Percentiles rank a stretch among this genome's conserved stretches.
Evolutionary conservation across 2,329 filamentous ascomycete genomes (phyloP).

Genomic region (Hymenoscyphus repandus): DNA sequence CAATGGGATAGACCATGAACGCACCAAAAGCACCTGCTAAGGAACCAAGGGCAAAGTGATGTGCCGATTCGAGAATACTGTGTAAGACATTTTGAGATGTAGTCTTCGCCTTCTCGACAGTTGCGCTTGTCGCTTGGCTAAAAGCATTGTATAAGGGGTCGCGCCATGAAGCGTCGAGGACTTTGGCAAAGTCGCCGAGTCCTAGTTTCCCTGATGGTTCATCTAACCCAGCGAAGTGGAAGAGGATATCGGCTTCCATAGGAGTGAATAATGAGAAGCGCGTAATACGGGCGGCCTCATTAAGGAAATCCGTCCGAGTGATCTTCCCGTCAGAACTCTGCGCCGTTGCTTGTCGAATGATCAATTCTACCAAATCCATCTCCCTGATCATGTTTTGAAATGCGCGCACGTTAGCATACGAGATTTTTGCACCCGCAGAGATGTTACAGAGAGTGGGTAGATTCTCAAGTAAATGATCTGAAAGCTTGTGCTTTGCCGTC

Average conservation of each 20-base stretch:
- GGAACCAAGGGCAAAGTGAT: conserved; percentile 87
- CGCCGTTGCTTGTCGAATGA: conserved; percentile 78
- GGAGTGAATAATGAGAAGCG: conserved; percentile 95
- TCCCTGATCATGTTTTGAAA: conserved; percentile 98
- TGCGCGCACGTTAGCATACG: conserved; percentile 93
- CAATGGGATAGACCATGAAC: conserved; percentile 99
- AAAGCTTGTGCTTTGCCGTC: conserved; percentile 92
- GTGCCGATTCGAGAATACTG: conserved; percentile 67
- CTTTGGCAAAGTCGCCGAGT: conserved; percentile 83
- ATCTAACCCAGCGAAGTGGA: conserved; percentile 94
- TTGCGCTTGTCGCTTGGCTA: conserved; percentile 36
- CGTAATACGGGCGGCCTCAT: conserved; percentile 85
- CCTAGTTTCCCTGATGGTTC: conserved; percentile 81
- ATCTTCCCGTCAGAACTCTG: conserved; percentile 90
- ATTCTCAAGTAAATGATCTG: conserved; percentile 89
- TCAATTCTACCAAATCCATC: conserved; percentile 95
- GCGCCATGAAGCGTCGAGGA: conserved; percentile 90
- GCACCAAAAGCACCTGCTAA: conserved; percentile 94
- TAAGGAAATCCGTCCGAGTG: conserved; percentile 87
- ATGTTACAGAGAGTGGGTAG: conserved; percentile 94
- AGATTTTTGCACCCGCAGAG: conserved; percentile 84
- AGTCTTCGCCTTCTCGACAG: conserved; percentile 45
- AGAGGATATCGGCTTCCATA: conserved; percentile 97
- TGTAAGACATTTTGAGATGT: conserved; percentile 54
- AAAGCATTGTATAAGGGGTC: conserved; percentile 39